Evolutionary conservation across 495 filamentous ascomycete species (phyloP).

Genomic region (Neurospora sp.): DNA sequence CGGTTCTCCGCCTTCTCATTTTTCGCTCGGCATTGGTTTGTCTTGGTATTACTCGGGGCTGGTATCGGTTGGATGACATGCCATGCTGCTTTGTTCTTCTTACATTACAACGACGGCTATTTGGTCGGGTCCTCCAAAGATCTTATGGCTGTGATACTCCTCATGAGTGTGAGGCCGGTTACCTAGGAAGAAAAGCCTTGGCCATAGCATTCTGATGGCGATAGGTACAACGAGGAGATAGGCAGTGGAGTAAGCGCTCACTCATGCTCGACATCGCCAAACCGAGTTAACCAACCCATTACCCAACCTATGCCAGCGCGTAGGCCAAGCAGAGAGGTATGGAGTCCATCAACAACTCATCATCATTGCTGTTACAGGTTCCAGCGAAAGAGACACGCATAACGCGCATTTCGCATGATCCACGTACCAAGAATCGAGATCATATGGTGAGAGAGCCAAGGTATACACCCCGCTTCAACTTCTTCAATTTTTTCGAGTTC

Average conservation of each 20-base stretch:
- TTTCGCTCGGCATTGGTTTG: neutral
- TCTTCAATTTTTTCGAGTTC: too few species aligned
- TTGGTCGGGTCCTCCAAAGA: too few species aligned
- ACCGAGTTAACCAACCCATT: neutral
- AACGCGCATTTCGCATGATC: neutral
- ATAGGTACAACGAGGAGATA: too few species aligned
- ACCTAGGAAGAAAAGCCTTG: too few species aligned
- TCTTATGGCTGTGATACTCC: too few species aligned
- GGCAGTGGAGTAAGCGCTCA: neutral
- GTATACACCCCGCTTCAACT: too few species aligned
- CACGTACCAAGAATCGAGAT: neutral
- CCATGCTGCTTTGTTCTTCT: neutral
- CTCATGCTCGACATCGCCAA: neutral
- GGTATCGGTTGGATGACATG: neutral
- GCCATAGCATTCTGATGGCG: too few species aligned
- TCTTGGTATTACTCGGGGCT: neutral
- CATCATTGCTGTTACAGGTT: neutral
- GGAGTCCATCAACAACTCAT: neutral
- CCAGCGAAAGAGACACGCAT: too few species aligned
- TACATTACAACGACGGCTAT: too few species aligned
- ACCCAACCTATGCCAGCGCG: neutral
- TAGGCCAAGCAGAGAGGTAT: neutral
- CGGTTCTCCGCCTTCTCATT: neutral
- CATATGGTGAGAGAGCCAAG: neutral
- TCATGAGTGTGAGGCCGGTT: too few species aligned